Evolutionary conservation across 1,139 yeast species (phyloP), one percentile per base, ranked within the genome.

Genomic region (Candida sanyaensis): DNA sequence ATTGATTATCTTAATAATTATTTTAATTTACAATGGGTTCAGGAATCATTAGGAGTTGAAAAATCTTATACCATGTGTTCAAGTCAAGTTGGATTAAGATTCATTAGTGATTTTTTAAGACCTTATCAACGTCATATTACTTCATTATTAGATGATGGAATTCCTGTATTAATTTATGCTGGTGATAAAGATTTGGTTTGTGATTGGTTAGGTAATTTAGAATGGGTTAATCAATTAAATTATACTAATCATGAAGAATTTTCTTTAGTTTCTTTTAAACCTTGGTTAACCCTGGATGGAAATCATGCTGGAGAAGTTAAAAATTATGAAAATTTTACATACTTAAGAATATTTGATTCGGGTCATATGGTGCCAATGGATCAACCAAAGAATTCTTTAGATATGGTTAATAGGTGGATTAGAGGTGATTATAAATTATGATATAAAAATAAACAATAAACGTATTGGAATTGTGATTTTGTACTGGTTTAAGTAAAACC

Each of bases 141-240:
- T 42, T 76, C 78, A 43, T 65, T 83, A 55, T 72, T 83, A 58
- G 81, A 81, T 53, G 66, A 75, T 41, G 83, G 73, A 33, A 57
- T 86, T 42, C 92, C 93, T 9, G 87, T 86, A 12, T 75, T 87
- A 63, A 78, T 86, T 51, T 87, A 87, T 56, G 91, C 93, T 36
- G 95, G 93, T 69, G 95, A 87, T 68, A 86, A 86, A 69, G 95
- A 87, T 69, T 86, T 81, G 63, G 86, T 86, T 58, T 86, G 95
- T 67, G 86, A 86, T 72, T 87, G 95, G 95, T 73, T 87, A 60
- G 95, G 93, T 62, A 85, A 86, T 69, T 80, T 80, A 58, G 91
- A 86, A 11, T 86, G 92, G 92, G 72, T 88, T 30, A 77, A 86
- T 62, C 80, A 68, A 39, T 74, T 87, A 56, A 81, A 79, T 60